phyloP scores from a whole-genome alignment of 2,329 filamentous ascomycete genomes.

The Alternaria brassicicola region DNA sequence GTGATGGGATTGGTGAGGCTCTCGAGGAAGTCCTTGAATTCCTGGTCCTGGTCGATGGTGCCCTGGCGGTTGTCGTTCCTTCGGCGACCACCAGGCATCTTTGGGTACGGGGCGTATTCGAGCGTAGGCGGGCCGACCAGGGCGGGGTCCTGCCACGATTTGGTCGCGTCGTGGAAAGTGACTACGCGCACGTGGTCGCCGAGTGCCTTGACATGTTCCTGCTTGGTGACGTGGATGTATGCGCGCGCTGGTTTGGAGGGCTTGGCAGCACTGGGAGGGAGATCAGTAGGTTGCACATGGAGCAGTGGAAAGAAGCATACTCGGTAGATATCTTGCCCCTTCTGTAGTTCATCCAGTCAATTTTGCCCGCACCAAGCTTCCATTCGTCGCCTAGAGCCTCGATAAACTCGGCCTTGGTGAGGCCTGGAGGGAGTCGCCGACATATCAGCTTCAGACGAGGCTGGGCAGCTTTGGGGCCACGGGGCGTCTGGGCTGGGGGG shows the following conservation, averaged over 20 bases:
- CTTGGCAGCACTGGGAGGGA: constrained; percentile 67
- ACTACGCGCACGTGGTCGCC: constrained; percentile 71
- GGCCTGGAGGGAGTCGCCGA: constrained; percentile 81
- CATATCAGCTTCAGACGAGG: constrained; percentile 83
- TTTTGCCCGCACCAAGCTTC: constrained; percentile 78
- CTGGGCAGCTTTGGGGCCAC: constrained; percentile 52
- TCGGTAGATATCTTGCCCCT: constrained; percentile 81
- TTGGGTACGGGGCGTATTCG: constrained; percentile 84
- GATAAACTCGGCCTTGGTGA: constrained; percentile 81
- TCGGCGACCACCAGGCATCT: constrained; percentile 74
- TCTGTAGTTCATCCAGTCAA: constrained; percentile 81
- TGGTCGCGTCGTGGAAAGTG: constrained; percentile 81
- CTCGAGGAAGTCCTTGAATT: constrained; percentile 93
- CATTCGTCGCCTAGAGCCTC: constrained; percentile 76
- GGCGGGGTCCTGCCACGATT: constrained; percentile 71
- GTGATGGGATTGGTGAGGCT: constrained; percentile 75
- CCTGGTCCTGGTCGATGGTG: constrained; percentile 93
- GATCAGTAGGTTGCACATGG: not conserved
- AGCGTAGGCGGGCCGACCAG: constrained; percentile 79
- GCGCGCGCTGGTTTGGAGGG: constrained; percentile 79
- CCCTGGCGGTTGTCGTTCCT: constrained; percentile 85
- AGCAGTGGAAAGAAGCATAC: constrained; percentile 58
- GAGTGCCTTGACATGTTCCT: constrained; percentile 69
- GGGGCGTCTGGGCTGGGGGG: constrained; percentile 35
- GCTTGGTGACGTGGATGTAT: constrained; percentile 80